Conservation (phyloP, 164 flowering plant genomes). For the Berberis vulgaris region DNA sequence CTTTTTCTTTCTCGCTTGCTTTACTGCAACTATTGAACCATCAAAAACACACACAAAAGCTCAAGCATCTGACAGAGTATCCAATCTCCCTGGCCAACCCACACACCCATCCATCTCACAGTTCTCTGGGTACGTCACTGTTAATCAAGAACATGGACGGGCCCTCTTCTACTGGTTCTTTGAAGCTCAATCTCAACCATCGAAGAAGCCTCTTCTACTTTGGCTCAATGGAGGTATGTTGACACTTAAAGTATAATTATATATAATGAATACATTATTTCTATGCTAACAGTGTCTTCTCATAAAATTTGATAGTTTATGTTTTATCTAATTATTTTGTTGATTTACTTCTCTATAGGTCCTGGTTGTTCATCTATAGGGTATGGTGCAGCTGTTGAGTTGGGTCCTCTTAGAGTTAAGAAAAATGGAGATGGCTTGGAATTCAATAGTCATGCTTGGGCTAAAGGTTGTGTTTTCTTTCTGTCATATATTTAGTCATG, state of each 20-base stretch:
- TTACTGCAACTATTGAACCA: constrained; percentile 14
- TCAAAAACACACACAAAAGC: constrained; percentile 1
- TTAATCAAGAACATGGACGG: constrained; percentile 51
- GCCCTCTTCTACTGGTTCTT: constrained; percentile 81
- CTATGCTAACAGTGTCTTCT: not conserved
- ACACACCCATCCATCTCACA: constrained; percentile 39
- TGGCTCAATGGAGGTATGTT: constrained; percentile 77
- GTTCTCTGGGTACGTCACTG: constrained; percentile 62
- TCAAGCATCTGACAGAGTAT: constrained; percentile 41
- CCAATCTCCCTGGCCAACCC: constrained; percentile 56
- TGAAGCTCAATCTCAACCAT: constrained; percentile 49
- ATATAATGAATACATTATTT: not conserved
- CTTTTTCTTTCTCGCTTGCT: constrained; percentile 8
- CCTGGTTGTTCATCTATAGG: constrained; percentile 88
- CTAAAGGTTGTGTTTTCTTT: constrained; percentile 28
- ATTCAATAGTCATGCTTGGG: constrained; percentile 53
- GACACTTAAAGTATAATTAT: not conserved
- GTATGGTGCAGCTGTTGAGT: constrained; percentile 63
- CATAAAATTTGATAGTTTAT: not conserved
- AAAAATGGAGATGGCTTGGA: constrained; percentile 35
- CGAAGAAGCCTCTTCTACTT: constrained; percentile 51
- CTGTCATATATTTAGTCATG: not conserved
- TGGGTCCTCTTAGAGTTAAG: constrained; percentile 55
- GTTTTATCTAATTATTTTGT: not conserved
- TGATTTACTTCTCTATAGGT: constrained; percentile 23